Percentiles rank a stretch among this genome's conserved stretches.
phyloP scores from a whole-genome alignment of 768 basidiomycete species.

The Dacryopinax primogenitus region DNA sequence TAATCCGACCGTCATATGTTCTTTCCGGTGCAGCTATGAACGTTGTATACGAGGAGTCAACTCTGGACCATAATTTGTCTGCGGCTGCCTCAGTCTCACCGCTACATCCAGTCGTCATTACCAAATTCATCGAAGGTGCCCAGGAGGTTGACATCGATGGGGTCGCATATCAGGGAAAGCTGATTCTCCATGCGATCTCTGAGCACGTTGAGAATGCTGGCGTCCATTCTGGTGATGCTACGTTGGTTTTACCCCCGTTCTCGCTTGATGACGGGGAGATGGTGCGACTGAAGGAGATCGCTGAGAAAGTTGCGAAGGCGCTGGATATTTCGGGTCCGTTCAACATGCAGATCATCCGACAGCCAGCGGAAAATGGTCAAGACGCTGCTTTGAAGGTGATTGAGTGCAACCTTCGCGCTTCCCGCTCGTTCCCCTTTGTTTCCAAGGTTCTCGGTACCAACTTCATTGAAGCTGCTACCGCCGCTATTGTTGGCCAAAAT shows the following conservation, averaged over 20 bases:
- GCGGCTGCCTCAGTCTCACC: slow-evolving; percentile 94
- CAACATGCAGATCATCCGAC: slow-evolving; percentile 99
- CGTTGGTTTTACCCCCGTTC: slow-evolving; percentile 90
- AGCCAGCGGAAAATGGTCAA: slow-evolving; percentile 42
- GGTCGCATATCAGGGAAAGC: slow-evolving; percentile 82
- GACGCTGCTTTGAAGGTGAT: slow-evolving; percentile 83
- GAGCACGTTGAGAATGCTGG: slow-evolving; percentile 99
- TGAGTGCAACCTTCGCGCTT: slow-evolving; percentile 96
- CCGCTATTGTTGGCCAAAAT: slow-evolving; percentile 70
- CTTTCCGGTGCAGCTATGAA: slow-evolving; percentile 99
- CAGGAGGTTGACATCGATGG: slow-evolving; percentile 98
- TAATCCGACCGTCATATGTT: slow-evolving; percentile 96
- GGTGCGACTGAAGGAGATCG: slow-evolving; percentile 79
- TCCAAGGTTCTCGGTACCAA: slow-evolving; percentile 96
- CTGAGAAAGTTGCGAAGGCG: slow-evolving; percentile 85
- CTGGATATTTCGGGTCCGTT: slow-evolving; percentile 96
- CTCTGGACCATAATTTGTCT: slow-evolving; percentile 86
- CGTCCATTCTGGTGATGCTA: slow-evolving; percentile 97
- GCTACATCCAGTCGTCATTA: slow-evolving; percentile 93
- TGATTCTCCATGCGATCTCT: slow-evolving; percentile 89
- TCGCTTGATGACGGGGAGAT: slow-evolving; percentile 65
- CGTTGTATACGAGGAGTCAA: slow-evolving; percentile 84
- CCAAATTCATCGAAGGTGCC: slow-evolving; percentile 95
- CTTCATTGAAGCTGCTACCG: slow-evolving; percentile 88
- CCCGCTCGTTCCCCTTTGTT: slow-evolving; percentile 97